Percentiles rank a stretch among this genome's conserved stretches.
Conservation (phyloP, 176 grass and related monocot species). For the Olyra latifolia region DNA sequence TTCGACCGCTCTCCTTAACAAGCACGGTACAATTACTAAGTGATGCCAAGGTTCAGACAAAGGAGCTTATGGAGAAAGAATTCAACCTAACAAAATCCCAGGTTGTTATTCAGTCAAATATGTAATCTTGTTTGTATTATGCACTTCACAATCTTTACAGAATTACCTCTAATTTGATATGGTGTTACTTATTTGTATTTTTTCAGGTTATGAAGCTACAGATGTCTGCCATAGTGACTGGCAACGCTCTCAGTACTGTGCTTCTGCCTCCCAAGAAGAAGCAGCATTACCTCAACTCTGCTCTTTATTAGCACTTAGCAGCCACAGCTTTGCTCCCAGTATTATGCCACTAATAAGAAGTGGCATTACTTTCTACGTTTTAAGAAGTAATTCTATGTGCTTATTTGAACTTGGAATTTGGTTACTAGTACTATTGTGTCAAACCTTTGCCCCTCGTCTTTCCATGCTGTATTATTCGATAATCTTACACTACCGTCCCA, state of each 20-base stretch:
- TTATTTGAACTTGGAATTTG: background rate
- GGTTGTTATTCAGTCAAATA: background rate
- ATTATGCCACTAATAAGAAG: too few relatives aligned
- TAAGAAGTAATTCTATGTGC: background rate
- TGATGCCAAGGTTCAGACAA: background rate
- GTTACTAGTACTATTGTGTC: background rate
- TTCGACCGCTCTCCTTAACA: background rate
- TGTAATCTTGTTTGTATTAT: too few relatives aligned
- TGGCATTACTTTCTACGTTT: background rate
- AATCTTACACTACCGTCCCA: too few relatives aligned
- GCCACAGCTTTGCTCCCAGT: background rate
- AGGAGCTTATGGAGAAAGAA: slow-evolving; percentile 30
- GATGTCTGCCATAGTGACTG: slow-evolving; percentile 10
- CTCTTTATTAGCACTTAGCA: background rate
- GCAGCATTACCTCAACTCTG: background rate
- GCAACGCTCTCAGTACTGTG: background rate
- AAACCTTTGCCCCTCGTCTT: background rate
- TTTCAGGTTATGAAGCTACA: slow-evolving; percentile 1
- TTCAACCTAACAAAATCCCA: background rate
- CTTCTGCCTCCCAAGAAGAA: slow-evolving; percentile 18
- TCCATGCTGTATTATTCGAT: background rate
- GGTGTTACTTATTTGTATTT: background rate
- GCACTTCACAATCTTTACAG: background rate
- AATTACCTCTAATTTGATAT: background rate
- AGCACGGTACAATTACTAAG: background rate